Percentiles rank a stretch among this genome's conserved stretches.
Evolutionary conservation across 306 rosid genomes (phyloP).

Genomic region (Rosa lucieae): DNA sequence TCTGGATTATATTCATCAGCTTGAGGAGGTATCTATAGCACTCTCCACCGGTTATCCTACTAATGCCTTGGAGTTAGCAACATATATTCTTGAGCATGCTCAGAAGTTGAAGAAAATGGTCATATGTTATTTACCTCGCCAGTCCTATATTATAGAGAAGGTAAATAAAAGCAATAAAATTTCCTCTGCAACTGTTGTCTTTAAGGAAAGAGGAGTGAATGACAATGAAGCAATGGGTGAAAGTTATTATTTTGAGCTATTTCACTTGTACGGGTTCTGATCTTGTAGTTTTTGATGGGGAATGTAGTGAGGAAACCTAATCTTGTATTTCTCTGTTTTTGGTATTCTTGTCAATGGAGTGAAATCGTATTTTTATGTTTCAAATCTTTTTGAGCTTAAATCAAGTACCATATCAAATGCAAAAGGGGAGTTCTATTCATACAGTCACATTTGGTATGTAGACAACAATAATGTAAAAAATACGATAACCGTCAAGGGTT

Average conservation of each 20-base stretch:
- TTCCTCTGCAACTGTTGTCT: not conserved
- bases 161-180: not conserved
- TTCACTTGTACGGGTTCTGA: not conserved
- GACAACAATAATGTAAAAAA: too few species aligned
- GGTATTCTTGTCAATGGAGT: not conserved
- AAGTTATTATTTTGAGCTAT: not conserved
- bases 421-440: not conserved
- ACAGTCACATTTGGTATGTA: not conserved
- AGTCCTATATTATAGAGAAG: not conserved
- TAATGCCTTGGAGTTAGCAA: not conserved
- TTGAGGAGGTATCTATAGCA: not conserved
- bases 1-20: not conserved
- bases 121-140: not conserved
- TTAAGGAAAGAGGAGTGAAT: not conserved
- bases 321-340: not conserved
- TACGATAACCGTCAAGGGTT: not conserved
- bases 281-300: not conserved
- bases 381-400: not conserved
- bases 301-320: not conserved
- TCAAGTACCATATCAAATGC: not conserved
- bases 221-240: not conserved
- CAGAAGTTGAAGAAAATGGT: constrained; percentile 5
- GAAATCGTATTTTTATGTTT: not conserved
- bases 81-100: not conserved
- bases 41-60: not conserved